phyloP scores from a whole-genome alignment of 306 rosid genomes.

The Fragaria iinumae region DNA sequence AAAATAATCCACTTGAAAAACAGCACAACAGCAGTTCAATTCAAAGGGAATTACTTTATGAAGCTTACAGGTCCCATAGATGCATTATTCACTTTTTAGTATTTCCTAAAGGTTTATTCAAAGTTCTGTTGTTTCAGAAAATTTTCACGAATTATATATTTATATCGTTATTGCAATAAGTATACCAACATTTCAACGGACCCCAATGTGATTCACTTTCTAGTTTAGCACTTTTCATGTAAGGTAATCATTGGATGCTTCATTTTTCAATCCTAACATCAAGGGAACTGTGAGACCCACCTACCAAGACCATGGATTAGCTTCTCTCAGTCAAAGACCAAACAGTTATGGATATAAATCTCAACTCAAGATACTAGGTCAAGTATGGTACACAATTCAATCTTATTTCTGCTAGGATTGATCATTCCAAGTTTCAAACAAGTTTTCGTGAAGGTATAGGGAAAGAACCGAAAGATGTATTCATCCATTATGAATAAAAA shows the following conservation, averaged over 20 bases:
- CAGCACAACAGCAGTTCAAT: not conserved
- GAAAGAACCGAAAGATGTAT: not conserved
- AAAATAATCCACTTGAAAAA: not conserved
- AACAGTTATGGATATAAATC: not conserved
- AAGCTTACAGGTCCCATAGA: not conserved
- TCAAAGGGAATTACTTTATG: not conserved
- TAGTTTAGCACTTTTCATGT: not conserved
- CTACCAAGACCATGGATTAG: slow-evolving; percentile 6
- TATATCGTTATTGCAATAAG: not conserved
- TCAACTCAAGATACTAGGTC: not conserved
- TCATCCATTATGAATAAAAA: not conserved
- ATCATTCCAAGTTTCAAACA: not conserved
- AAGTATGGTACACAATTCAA: not conserved
- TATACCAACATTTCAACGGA: not conserved
- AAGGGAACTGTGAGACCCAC: not conserved
- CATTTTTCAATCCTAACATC: not conserved
- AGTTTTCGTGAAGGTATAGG: not conserved
- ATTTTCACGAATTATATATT: not conserved
- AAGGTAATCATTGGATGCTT: not conserved
- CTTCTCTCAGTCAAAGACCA: not conserved
- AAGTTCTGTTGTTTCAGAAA: not conserved
- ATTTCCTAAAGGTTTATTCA: not conserved
- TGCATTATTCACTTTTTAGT: not conserved
- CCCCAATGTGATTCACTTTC: not conserved
- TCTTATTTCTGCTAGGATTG: not conserved